Conservation (phyloP, 371 early-diverging fungal genomes). For the Capillidium heterosporum region DNA sequence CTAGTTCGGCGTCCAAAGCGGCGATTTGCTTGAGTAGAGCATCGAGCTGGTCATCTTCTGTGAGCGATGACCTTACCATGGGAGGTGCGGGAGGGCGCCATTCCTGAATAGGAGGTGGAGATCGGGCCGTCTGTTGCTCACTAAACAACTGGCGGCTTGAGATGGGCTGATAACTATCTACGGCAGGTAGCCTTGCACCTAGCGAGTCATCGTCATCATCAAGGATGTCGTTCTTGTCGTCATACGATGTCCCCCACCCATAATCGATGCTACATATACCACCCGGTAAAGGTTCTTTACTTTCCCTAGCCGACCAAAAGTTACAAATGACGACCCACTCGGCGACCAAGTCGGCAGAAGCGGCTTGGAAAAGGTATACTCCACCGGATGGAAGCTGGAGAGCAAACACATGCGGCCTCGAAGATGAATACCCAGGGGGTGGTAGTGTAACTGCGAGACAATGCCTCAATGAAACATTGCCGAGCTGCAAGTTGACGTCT, state of each 20-base stretch:
- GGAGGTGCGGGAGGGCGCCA: constrained; percentile 9
- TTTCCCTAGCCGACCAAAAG: constrained; percentile 78
- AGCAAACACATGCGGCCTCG: constrained; percentile 65
- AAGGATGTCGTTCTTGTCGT: constrained; percentile 8
- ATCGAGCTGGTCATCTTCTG: constrained; percentile 18
- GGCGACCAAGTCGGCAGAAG: constrained; percentile 34
- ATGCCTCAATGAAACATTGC: constrained; percentile 49
- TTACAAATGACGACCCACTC: constrained; percentile 76
- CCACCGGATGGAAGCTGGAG: constrained; percentile 58
- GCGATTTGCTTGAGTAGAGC: constrained; percentile 21
- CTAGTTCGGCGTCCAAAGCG: constrained; percentile 20
- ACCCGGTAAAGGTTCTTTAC: constrained; percentile 69
- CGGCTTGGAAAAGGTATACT: constrained; percentile 66
- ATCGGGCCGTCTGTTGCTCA: constrained; percentile 8
- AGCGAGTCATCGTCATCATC: constrained; percentile 15
- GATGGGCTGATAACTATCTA: constrained; percentile 4
- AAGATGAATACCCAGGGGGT: constrained; percentile 58
- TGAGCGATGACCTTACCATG: constrained; percentile 7
- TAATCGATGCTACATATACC: constrained; percentile 72
- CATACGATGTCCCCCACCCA: constrained; percentile 62
- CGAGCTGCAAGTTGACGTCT: constrained; percentile 20
- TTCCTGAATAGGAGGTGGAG: constrained; percentile 6
- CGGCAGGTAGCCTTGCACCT: constrained; percentile 9
- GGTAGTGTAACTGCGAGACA: constrained; percentile 57
- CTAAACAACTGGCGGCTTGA: background rate